These are phyloP conservation scores for Arxiozyma bovina DNA, from an alignment of 1,139 yeast genomes.

Conservation along the genomic window DNA sequence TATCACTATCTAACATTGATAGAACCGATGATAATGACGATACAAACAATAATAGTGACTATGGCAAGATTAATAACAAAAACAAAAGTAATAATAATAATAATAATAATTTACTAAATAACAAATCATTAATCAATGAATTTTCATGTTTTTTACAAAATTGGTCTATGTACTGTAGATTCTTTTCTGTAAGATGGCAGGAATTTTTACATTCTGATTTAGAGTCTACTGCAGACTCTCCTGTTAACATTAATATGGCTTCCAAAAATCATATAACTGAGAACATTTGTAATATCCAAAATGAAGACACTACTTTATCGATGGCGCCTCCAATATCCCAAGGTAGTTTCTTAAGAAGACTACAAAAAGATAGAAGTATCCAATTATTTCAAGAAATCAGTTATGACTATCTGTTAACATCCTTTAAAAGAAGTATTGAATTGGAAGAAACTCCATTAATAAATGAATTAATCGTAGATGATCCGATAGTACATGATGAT, in stretches of 20 bases:
- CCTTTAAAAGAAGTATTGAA: slow-evolving; percentile 73
- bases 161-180: slow-evolving; percentile 79
- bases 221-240: neutral
- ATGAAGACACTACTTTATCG: slow-evolving; percentile 19
- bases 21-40: slow-evolving; percentile 7
- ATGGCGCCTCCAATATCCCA: slow-evolving; percentile 47
- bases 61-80: neutral
- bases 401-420: slow-evolving; percentile 61
- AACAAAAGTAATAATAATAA: neutral
- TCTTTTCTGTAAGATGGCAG: slow-evolving; percentile 59
- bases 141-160: slow-evolving; percentile 68
- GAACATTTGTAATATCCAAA: neutral
- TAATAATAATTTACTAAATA: neutral
- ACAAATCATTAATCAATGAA: slow-evolving; percentile 44
- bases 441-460: slow-evolving; percentile 64
- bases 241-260: neutral
- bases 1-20: neutral
- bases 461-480: slow-evolving; percentile 22
- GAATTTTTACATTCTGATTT: slow-evolving; percentile 28
- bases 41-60: neutral
- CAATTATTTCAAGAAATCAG: slow-evolving; percentile 56
- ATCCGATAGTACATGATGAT: slow-evolving; percentile 37
- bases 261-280: slow-evolving; percentile 6
- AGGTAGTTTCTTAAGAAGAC: slow-evolving; percentile 57
- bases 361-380: slow-evolving; percentile 43